Conservation (phyloP, 2,329 filamentous ascomycete species). For the Venturia aucupariae region DNA sequence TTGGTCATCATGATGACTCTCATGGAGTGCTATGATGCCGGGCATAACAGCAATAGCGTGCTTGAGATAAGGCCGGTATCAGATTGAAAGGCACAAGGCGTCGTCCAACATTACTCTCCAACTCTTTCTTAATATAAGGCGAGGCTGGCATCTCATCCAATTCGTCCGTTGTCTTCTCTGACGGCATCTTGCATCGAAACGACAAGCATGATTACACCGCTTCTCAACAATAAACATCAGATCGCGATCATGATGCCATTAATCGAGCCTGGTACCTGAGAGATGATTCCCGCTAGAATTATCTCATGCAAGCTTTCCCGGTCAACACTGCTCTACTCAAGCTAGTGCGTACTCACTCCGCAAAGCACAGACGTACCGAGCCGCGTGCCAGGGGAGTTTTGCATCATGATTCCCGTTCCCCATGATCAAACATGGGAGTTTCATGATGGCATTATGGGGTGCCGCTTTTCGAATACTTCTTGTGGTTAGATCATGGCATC, state of each 20-base stretch:
- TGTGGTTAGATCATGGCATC: not conserved
- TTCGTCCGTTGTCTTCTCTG: not conserved
- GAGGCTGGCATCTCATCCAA: not conserved
- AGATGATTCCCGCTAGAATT: not conserved
- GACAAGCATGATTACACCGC: not conserved
- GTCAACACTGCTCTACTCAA: not conserved
- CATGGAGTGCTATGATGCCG: not conserved
- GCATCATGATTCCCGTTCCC: not conserved
- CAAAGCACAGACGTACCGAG: not conserved
- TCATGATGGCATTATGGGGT: not conserved
- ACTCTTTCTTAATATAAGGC: not conserved
- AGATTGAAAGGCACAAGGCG: not conserved
- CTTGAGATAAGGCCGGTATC: not conserved
- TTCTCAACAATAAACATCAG: not conserved
- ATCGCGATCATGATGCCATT: not conserved
- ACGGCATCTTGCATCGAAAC: not conserved
- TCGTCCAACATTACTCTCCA: not conserved
- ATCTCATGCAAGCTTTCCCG: not conserved
- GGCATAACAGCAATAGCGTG: not conserved
- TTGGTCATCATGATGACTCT: not conserved
- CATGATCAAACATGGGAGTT: not conserved
- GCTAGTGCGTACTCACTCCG: not conserved
- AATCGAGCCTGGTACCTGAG: slow-evolving; percentile 1
- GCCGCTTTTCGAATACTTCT: not conserved
- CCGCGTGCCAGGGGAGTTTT: slow-evolving; percentile 4